phyloP scores from a whole-genome alignment of 495 filamentous ascomycete genomes.

The Penicillium egyptiacum region DNA sequence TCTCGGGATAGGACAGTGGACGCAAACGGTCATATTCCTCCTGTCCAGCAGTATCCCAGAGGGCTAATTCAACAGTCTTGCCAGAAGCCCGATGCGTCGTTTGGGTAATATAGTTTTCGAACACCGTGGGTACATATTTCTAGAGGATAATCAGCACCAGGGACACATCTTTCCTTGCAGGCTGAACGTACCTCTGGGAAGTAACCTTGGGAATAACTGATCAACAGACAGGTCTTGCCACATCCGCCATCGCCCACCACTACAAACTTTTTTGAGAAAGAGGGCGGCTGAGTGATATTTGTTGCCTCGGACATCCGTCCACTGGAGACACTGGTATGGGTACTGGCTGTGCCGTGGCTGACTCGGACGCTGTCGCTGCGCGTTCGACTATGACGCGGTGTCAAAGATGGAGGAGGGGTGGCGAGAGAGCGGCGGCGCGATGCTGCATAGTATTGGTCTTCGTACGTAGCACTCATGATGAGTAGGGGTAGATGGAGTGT shows the following conservation, averaged over 20 bases:
- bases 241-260: conserved; percentile 98
- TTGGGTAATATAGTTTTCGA: conserved; percentile 99
- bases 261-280: conserved; percentile 98
- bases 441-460: conserved; percentile 51
- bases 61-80: conserved; percentile 91
- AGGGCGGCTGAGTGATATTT: conserved; percentile 80
- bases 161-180: neutral
- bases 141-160: conserved; percentile 36
- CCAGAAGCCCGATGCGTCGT: conserved; percentile 80
- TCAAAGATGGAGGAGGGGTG: conserved; percentile 47
- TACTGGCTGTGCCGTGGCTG: conserved; percentile 83
- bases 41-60: conserved; percentile 98
- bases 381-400: conserved; percentile 51
- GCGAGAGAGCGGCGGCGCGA: conserved; percentile 51
- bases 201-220: conserved; percentile 96
- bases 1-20: conserved; percentile 95
- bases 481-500: conserved; percentile 21
- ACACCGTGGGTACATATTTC: conserved; percentile 99
- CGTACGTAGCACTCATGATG: conserved; percentile 49
- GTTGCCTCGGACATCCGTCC: conserved; percentile 72
- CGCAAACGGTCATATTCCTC: conserved; percentile 97
- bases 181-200: conserved; percentile 80
- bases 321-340: conserved; percentile 65
- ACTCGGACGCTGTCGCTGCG: conserved; percentile 61
- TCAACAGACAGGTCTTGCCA: conserved; percentile 97